Evolutionary conservation across 768 basidiomycete species (phyloP), one percentile per base, ranked within the genome.

Genomic region (Tylopilus rubrobrunneus): DNA sequence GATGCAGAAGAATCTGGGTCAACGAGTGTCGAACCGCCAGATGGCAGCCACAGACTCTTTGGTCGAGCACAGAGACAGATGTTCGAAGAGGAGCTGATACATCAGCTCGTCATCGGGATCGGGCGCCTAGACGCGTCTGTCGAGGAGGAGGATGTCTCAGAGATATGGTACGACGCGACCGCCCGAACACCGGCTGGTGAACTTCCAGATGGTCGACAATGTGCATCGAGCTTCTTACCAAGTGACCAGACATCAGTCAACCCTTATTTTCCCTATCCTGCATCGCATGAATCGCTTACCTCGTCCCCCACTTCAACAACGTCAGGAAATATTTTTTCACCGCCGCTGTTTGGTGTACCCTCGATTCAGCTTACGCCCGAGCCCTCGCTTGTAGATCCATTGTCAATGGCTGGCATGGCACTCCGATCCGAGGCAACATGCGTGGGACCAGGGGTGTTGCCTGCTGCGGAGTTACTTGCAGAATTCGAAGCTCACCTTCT

Each of bases 71-170:
- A 91, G 60, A 75, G 87, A 52, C 73, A 73, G 6, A 71, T 90
- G 67, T 83, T 97, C 58, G 85, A 89, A 63, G 78, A 82, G 31
- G 93, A 96, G 71, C 79, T 98, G 41, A 67, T 96, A 7, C 79
- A 88, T 51, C 90, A 92, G 34, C 85, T 98, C 57, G 85, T 96
- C 51, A 85, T 97, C 49, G 94, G 92, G 29, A 89, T 98, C 77
- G 91, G 91, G 9, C 76, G 84, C 21, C 76, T 98, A 28, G 85
- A 85, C 43, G 66, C 61, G 15, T 57, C 67, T 8, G 41, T 41
- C 57, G 58, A 70, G 56, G 62, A 67, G 4, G 79, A 78, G 59
- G 71, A 76, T 23, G 70, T 58, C 5, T 25, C 58, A 45, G 61
- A 74, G 61, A 56, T 72, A 33, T 71, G 65, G 57, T 64, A 70